These are phyloP conservation scores for Suillus ampliporus DNA, from an alignment of 768 basidiomycete genomes.

Conservation along the genomic window DNA sequence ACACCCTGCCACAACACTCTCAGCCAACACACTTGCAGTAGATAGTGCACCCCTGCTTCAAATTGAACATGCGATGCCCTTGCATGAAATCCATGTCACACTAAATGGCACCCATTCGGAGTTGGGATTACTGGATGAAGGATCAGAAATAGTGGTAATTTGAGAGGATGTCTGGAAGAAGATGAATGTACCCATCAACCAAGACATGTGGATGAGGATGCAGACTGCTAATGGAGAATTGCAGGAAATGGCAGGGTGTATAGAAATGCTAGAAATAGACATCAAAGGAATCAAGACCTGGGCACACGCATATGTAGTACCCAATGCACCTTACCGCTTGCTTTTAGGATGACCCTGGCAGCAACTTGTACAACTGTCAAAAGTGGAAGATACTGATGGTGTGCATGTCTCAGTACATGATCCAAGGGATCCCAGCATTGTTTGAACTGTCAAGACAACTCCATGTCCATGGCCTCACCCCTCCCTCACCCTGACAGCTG, in stretches of 20 bases:
- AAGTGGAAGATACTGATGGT: constrained; percentile 5
- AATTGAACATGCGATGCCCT: constrained; percentile 9
- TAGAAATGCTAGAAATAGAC: too few species aligned
- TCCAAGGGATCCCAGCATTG: background rate
- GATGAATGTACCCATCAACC: background rate
- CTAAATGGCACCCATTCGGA: too few species aligned
- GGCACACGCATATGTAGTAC: constrained; percentile 26
- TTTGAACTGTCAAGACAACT: background rate
- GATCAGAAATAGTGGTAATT: too few species aligned
- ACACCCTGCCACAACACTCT: background rate
- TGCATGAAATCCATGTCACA: background rate
- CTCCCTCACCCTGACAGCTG: too few species aligned
- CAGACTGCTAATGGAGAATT: too few species aligned
- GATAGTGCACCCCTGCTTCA: constrained; percentile 2
- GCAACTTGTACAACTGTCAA: constrained; percentile 16
- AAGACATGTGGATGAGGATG: too few species aligned
- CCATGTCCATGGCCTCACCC: too few species aligned
- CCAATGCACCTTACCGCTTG: constrained; percentile 22
- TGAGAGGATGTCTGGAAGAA: too few species aligned
- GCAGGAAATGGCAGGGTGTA: too few species aligned
- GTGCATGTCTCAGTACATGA: constrained; percentile 10
- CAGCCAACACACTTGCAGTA: too few species aligned
- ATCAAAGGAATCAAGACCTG: too few species aligned
- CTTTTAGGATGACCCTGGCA: constrained; percentile 31
- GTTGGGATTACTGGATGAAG: too few species aligned